These are phyloP conservation scores for Coemansia asiatica DNA, from an alignment of 192 early-diverging fungal genomes.

Conservation along the genomic window DNA sequence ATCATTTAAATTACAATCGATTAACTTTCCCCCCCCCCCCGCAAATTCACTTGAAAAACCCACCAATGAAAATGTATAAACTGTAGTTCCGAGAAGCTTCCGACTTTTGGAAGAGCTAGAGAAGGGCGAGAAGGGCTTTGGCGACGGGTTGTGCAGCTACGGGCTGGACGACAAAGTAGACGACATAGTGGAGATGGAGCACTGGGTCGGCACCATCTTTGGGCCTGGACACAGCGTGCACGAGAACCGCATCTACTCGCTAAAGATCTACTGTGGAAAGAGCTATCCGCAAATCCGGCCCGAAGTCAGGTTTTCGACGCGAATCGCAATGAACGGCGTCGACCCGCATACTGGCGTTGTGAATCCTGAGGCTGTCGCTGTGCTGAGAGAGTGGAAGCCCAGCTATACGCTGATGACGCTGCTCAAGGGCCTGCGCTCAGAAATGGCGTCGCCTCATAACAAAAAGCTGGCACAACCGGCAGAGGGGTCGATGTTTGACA, in stretches of 20 bases:
- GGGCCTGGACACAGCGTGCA: constrained; percentile 76
- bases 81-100: constrained; percentile 93
- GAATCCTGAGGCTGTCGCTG: constrained; percentile 62
- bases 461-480: constrained; percentile 86
- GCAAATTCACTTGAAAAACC: neutral
- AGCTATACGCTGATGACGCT: constrained; percentile 76
- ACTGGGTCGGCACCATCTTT: constrained; percentile 96
- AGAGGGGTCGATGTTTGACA: constrained; percentile 66
- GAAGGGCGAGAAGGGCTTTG: constrained; percentile 93
- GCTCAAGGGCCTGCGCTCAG: constrained; percentile 77
- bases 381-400: constrained; percentile 85
- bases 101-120: constrained; percentile 95
- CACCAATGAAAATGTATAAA: neutral
- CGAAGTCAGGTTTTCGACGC: constrained; percentile 72
- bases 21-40: no score
- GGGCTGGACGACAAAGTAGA: constrained; percentile 80
- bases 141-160: constrained; percentile 92
- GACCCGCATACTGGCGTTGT: constrained; percentile 79
- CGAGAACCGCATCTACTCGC: constrained; percentile 93
- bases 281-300: constrained; percentile 87
- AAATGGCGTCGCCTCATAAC: constrained; percentile 84
- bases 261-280: constrained; percentile 80
- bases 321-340: constrained; percentile 86
- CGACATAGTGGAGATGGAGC: constrained; percentile 67
- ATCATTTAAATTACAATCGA: no score